These are phyloP conservation scores for Sorghum bicolor DNA, from an alignment of 176 grass and related monocot genomes.

Conservation along the genomic window Sorghum_bicolor_NCBIv3 NC_012878.2:51177501-51178000, in stretches of 20 bases:
- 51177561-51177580: neutral
- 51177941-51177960: neutral
- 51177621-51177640: neutral
- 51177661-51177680: neutral
- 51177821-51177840: constrained; percentile 1
- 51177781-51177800: too few species aligned
- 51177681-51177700: too few species aligned
- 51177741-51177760: too few species aligned
- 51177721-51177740: too few species aligned
- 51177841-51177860: neutral
- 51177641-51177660: neutral
- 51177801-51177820: too few species aligned
- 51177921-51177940: neutral
- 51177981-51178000: too few species aligned
- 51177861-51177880: neutral
- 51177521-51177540: neutral
- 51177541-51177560: neutral
- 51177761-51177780: neutral
- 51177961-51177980: too few species aligned
- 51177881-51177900: constrained; percentile 1
- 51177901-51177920: neutral
- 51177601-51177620: constrained; percentile 19
- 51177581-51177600: constrained; percentile 27
- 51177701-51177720: too few species aligned
- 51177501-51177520: constrained; percentile 41